Evolutionary conservation across 2,329 filamentous ascomycete species (phyloP).

Genomic region (Fusarium sp.): DNA sequence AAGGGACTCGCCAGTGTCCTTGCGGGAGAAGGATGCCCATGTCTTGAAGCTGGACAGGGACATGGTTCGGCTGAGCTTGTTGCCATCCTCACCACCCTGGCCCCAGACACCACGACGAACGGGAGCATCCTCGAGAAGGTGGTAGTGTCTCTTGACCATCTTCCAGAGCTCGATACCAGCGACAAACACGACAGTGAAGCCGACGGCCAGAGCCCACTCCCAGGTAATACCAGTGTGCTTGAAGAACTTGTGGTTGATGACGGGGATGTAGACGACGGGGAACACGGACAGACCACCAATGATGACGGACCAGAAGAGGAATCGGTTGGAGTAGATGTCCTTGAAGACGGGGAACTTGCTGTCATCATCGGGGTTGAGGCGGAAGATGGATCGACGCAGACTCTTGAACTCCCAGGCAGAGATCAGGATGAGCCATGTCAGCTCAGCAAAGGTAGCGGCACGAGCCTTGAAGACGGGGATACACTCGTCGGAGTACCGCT

Average conservation of each 20-base stretch:
- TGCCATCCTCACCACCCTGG: constrained; percentile 63
- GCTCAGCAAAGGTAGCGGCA: constrained; percentile 77
- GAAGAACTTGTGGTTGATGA: constrained; percentile 77
- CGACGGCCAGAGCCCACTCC: constrained; percentile 79
- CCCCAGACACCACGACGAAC: constrained; percentile 63
- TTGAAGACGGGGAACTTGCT: constrained; percentile 66
- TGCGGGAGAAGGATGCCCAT: constrained; percentile 57
- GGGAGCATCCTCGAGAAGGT: constrained; percentile 63
- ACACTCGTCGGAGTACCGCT: constrained; percentile 66
- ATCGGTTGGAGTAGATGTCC: constrained; percentile 76
- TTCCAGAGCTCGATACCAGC: constrained; percentile 79
- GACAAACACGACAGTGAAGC: constrained; percentile 73
- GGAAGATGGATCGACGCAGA: constrained; percentile 77
- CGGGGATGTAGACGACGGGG: constrained; percentile 78
- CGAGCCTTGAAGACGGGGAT: constrained; percentile 75
- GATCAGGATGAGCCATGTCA: constrained; percentile 80
- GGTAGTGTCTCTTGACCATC: constrained; percentile 69
- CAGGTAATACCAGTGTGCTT: constrained; percentile 78
- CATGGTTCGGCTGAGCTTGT: constrained; percentile 60
- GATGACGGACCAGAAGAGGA: constrained; percentile 76
- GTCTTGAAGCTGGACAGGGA: constrained; percentile 65
- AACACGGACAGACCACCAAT: constrained; percentile 72
- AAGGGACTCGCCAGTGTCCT: constrained; percentile 54
- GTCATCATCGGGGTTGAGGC: constrained; percentile 66
- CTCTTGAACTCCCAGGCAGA: constrained; percentile 84